Evolutionary conservation across 2,329 filamentous ascomycete genomes (phyloP).

Genomic region (Mariannaea elegans): DNA sequence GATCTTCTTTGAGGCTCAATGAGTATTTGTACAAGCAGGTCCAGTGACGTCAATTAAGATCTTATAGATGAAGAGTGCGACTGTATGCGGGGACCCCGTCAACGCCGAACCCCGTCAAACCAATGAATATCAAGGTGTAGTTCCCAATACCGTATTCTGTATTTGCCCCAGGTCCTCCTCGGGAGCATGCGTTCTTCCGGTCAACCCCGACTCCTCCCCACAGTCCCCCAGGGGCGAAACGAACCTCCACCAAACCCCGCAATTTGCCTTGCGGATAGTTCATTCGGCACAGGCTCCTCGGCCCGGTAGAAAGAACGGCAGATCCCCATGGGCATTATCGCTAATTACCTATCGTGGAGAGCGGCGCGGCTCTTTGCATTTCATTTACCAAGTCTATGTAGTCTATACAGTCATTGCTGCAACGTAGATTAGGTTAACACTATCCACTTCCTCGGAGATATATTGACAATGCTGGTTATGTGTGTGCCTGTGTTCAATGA

Average conservation of each 20-base stretch:
- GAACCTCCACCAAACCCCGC: slow-evolving; percentile 12
- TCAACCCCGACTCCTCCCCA: neutral
- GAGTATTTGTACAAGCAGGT: slow-evolving; percentile 9
- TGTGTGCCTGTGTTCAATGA: no score
- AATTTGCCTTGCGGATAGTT: slow-evolving; percentile 3
- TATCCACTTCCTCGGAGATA: no score
- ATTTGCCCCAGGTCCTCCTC: slow-evolving; percentile 3
- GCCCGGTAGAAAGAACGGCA: neutral
- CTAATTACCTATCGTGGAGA: no score
- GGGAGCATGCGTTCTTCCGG: neutral
- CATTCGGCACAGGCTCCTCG: slow-evolving; percentile 15
- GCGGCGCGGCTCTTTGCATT: no score
- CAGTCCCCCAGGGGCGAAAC: neutral
- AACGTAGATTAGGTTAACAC: no score
- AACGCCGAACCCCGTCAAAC: no score
- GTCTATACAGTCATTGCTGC: no score
- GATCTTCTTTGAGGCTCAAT: neutral
- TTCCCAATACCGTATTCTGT: slow-evolving; percentile 1
- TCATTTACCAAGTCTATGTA: no score
- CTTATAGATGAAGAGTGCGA: no score
- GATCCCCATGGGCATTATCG: neutral
- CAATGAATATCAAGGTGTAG: no score
- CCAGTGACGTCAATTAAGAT: slow-evolving; percentile 17
- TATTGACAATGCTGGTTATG: no score
- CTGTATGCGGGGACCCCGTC: no score